Base-by-base conservation (phyloP, 352 stramenopile genomes). In the Phytophthora fragariae region DNA sequence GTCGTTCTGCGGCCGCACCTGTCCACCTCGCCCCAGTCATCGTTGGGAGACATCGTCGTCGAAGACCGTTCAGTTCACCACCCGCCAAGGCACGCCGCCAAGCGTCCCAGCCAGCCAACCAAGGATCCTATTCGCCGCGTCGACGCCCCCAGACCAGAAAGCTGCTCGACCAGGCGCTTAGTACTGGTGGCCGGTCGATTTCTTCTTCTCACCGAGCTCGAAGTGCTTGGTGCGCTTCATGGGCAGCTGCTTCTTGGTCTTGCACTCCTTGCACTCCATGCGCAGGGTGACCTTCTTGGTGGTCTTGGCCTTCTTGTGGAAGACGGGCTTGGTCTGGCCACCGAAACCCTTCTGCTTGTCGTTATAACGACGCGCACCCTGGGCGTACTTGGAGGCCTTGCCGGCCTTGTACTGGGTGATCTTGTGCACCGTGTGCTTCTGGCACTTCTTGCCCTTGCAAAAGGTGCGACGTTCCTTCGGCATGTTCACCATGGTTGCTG, bases 301-400 rank as follows among this genome's bases (percentile, higher is more conserved):
- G 65, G 98, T 99, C 95, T 99, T 99, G 27, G 98, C 98, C 90
- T 99, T 99, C 92, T 99, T 99, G 96, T 99, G 98, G 90, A 99
- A 99, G 57, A 99, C 95, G 72, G 98, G 98, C 96, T 99, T 99
- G 75, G 98, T 99, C 91, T 99, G 98, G 88, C 98, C 98, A 95
- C 98, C 98, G 85, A 99, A 99, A 87, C 98, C 98, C 93, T 99
- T 99, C 89, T 99, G 98, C 94, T 99, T 99, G 66, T 95, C 92
- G 79, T 99, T 95, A 86, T 99, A 99, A 91, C 98, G 97, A 93
- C 98, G 97, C 58, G 85, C 80, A 73, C 88, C 96, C 88, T 99
- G 98, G 60, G 98, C 98, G 86, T 98, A 99, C 91, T 99, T 99
- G 68, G 97, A 99, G 41, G 98, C 98, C 90, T 99, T 99, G 73